Base-by-base conservation (phyloP, 2,329 filamentous ascomycete genomes). In the Talaromyces marneffei region DNA sequence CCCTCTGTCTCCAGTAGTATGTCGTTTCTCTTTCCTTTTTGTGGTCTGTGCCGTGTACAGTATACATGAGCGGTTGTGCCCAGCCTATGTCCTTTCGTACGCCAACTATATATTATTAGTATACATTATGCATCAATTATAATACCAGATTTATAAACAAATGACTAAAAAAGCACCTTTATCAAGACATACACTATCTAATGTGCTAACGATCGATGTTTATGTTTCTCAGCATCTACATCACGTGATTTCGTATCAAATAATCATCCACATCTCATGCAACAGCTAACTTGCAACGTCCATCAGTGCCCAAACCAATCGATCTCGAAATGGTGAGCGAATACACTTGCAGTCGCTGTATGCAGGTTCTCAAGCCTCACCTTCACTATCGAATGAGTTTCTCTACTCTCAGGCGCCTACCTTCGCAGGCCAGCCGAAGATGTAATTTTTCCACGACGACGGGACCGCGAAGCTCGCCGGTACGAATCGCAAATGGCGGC, bases 341-440 rank as follows among this genome's bases (percentile, higher is more conserved):
- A 63, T 74, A 75, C 64, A 76, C 74, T 53, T 78, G 75, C 68
- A 70, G 70, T 48, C 74, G 72, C 61, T 78, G 75, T 65, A 66
- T 75, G 54, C 74, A 74, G 64, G 70, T 68, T 50, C 67, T 78
- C 29, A 69, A 69, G 33, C 68, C 71, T 54, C 66, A 70, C n/a
- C 65, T 67, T 44, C 65, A 69, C 55, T 62, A 66, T 31, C 64
- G 68, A 53, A 62, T 66, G 20, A 57, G 67, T 31, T 59, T 66
- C 37, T 58, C 67, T 57, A 68, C 68, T 42, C 53, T 69, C 9
- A 66, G 69, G 56, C 66, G 64, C 59, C 63, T 72, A 20, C 57
- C 65, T 57, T 66, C 66, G 64, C 61, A 57, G 37, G 48, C 69
- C 33, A 67, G 64, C 54, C 67, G 66, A 61, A 65, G 65, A 66